Evolutionary conservation across 768 basidiomycete genomes (phyloP).

Genomic region (Xerocomus spinulosus): DNA sequence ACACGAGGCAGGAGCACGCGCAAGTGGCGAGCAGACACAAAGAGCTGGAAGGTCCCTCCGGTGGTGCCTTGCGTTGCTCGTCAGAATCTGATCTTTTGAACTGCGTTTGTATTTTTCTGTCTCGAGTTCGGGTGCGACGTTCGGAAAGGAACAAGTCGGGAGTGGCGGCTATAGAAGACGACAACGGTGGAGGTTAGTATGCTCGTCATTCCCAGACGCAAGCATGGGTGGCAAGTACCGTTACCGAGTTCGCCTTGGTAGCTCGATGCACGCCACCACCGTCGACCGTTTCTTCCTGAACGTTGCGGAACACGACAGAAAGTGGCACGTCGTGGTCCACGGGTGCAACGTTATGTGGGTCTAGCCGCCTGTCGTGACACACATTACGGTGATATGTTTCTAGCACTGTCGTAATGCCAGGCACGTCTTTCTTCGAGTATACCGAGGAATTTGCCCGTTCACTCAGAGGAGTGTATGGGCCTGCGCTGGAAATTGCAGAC

Average conservation of each 20-base stretch:
- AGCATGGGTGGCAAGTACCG: constrained; percentile 24
- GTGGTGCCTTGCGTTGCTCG: constrained; percentile 14
- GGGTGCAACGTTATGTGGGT: constrained; percentile 12
- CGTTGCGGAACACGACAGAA: constrained; percentile 5
- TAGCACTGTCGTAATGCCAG: constrained; percentile 28
- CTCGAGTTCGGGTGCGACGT: constrained; percentile 9
- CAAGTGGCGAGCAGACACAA: constrained; percentile 13
- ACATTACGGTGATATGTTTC: constrained; percentile 20
- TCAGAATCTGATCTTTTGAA: constrained; percentile 12
- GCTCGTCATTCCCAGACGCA: constrained; percentile 12
- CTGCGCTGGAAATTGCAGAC: constrained; percentile 17
- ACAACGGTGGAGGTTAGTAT: constrained; percentile 17
- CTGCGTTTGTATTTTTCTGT: constrained; percentile 7
- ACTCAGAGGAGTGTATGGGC: constrained; percentile 21
- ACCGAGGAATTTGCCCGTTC: constrained; percentile 10
- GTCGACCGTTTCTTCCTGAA: constrained; percentile 14
- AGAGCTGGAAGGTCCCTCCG: constrained; percentile 21
- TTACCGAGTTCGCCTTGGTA: constrained; percentile 24
- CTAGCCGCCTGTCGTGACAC: constrained; percentile 13
- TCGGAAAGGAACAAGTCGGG: constrained; percentile 16
- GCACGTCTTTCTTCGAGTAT: constrained; percentile 10
- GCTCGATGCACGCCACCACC: constrained; percentile 22
- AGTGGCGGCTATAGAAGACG: constrained; percentile 20
- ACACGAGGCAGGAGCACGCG: constrained; percentile 13
- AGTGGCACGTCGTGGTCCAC: background rate